Conservation (phyloP, 192 early-diverging fungal species). For the Backusella luteola region DNA sequence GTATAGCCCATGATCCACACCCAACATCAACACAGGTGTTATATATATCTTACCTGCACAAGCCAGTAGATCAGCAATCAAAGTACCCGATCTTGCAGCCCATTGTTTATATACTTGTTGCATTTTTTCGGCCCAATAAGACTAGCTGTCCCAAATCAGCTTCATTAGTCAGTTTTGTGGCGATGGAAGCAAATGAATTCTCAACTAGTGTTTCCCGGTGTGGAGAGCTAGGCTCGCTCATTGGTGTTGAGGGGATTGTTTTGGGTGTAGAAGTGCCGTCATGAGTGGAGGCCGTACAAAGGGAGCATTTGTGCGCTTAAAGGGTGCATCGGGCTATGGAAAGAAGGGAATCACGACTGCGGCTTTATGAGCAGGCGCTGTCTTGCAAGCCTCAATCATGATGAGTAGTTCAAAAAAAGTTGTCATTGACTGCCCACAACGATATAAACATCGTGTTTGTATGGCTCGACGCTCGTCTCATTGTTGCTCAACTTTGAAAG, state of each 20-base stretch:
- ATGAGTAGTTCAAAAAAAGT: conserved; percentile 94
- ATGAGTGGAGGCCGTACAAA: conserved; percentile 40
- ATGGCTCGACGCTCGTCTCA: conserved; percentile 93
- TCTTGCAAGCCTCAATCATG: conserved; percentile 96
- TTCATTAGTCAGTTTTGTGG: conserved; percentile 7
- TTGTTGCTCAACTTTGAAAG: conserved; percentile 73
- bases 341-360: conserved; percentile 96
- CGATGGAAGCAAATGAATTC: not conserved
- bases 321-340: conserved; percentile 79
- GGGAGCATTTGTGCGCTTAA: conserved; percentile 47
- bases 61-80: conserved; percentile 85
- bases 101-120: conserved; percentile 67
- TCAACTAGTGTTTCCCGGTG: not conserved
- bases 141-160: conserved; percentile 11
- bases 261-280: conserved; percentile 25
- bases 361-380: conserved; percentile 83
- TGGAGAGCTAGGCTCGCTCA: not conserved
- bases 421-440: conserved; percentile 96
- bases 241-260: not conserved
- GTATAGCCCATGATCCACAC: too few relatives aligned
- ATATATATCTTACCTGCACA: conserved; percentile 61
- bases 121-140: not conserved
- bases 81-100: conserved; percentile 85
- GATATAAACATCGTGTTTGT: conserved; percentile 91
- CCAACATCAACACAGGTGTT: too few relatives aligned